phyloP scores from a whole-genome alignment of 192 early-diverging fungal species.

The Podila horticola region DNA sequence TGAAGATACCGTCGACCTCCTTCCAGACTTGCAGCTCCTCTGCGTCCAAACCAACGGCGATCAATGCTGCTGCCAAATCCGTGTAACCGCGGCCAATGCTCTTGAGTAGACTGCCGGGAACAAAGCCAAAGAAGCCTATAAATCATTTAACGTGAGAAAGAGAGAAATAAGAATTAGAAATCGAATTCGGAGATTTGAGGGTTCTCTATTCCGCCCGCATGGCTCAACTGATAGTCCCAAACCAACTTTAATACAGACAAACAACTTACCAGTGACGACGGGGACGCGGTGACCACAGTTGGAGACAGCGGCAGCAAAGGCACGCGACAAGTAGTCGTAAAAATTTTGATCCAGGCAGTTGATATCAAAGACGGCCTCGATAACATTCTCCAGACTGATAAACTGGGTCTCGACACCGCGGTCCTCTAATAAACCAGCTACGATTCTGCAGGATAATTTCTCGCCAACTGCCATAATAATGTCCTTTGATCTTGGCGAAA shows the following conservation, averaged over 20 bases:
- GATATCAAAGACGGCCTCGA: constrained; percentile 83
- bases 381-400: constrained; percentile 88
- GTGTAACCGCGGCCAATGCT: constrained; percentile 99
- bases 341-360: constrained; percentile 91
- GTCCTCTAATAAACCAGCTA: constrained; percentile 83
- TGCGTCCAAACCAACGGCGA: constrained; percentile 89
- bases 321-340: constrained; percentile 89
- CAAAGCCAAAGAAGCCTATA: constrained; percentile 94
- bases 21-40: constrained; percentile 99
- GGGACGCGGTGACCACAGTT: constrained; percentile 77
- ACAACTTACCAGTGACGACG: constrained; percentile 82
- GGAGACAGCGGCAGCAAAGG: constrained; percentile 68
- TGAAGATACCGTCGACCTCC: constrained; percentile 99
- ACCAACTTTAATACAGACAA: neutral
- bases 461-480: constrained; percentile 96
- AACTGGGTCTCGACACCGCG: constrained; percentile 86
- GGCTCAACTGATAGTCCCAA: too few relatives aligned
- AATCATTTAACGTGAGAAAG: neutral
- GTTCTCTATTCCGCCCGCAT: too few relatives aligned
- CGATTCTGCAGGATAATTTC: constrained; percentile 91
- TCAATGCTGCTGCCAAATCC: constrained; percentile 94
- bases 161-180: constrained; percentile 5
- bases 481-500: constrained; percentile 95
- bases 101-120: constrained; percentile 89
- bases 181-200: neutral